A percentile compares a stretch with the other conserved stretches of the same genome.
These are phyloP conservation scores for Abortiporus biennis DNA, from an alignment of 1,284 basidiomycete species.

Conservation along the genomic window DNA sequence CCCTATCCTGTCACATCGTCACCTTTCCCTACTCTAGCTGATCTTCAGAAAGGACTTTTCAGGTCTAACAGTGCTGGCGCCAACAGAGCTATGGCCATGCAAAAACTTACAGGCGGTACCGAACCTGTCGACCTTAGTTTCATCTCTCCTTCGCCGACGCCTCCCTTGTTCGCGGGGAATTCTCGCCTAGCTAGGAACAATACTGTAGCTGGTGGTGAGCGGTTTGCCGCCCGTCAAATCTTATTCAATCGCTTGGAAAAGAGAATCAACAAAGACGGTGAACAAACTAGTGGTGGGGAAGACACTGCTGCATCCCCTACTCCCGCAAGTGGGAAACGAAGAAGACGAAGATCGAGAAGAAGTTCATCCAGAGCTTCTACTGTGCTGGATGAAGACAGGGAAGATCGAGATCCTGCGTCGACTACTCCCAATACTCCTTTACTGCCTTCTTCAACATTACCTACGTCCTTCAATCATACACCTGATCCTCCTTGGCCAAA, in stretches of 20 bases:
- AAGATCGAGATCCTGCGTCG: slow-evolving; percentile 58
- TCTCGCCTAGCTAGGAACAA: slow-evolving; percentile 67
- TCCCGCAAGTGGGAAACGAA: slow-evolving; percentile 39
- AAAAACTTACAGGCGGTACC: slow-evolving; percentile 64
- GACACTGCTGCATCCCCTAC: slow-evolving; percentile 38
- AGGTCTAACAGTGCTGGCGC: slow-evolving; percentile 72
- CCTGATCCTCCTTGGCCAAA: slow-evolving; percentile 20
- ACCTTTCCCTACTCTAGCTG: slow-evolving; percentile 67
- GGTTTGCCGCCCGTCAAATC: slow-evolving; percentile 59
- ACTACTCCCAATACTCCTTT: slow-evolving; percentile 59
- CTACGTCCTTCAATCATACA: slow-evolving; percentile 24
- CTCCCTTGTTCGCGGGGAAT: slow-evolving; percentile 39
- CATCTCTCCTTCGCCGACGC: slow-evolving; percentile 32
- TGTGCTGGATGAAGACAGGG: slow-evolving; percentile 61
- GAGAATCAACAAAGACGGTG: slow-evolving; percentile 56
- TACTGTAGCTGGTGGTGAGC: slow-evolving; percentile 73
- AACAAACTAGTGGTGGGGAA: slow-evolving; percentile 57
- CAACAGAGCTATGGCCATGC: slow-evolving; percentile 64
- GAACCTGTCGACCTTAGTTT: slow-evolving; percentile 42
- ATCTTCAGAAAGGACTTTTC: slow-evolving; percentile 57
- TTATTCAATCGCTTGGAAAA: slow-evolving; percentile 59
- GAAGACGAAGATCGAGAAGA: slow-evolving; percentile 53
- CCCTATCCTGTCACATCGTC: slow-evolving; percentile 57
- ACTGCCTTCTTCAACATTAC: slow-evolving; percentile 45
- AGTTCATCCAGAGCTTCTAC: slow-evolving; percentile 44